These are phyloP conservation scores for Entophlyctis luteolus DNA, from an alignment of 192 early-diverging fungal genomes.

Conservation along the genomic window DNA sequence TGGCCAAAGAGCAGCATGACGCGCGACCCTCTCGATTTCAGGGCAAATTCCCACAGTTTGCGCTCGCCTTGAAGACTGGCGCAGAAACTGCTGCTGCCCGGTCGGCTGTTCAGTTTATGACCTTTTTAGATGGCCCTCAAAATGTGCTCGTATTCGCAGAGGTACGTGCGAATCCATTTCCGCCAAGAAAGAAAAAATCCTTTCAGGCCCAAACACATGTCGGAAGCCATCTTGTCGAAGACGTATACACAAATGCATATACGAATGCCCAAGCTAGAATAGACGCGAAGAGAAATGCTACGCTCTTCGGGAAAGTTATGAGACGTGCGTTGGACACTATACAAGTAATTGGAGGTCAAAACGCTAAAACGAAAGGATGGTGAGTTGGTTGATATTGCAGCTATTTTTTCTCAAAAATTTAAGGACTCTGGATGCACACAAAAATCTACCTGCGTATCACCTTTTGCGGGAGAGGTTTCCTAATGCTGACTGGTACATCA, in stretches of 20 bases:
- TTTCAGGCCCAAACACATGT: constrained; percentile 14
- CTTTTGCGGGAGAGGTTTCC: constrained; percentile 26
- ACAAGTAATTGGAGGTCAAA: constrained; percentile 5
- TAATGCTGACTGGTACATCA: constrained; percentile 41
- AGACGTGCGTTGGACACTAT: not conserved
- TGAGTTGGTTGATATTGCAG: no score
- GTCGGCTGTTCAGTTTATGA: constrained; percentile 45
- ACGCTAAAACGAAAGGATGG: constrained; percentile 14
- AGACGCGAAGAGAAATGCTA: not conserved
- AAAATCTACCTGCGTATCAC: constrained; percentile 39
- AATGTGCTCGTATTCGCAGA: constrained; percentile 54
- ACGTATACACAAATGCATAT: constrained; percentile 45
- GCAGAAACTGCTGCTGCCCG: constrained; percentile 42
- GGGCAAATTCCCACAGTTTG: constrained; percentile 24
- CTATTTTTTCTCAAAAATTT: no score
- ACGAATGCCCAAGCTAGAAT: constrained; percentile 7
- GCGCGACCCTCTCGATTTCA: not conserved
- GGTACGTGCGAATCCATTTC: no score
- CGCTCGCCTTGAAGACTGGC: constrained; percentile 54
- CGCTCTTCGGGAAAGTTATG: not conserved
- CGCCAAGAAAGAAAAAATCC: not conserved
- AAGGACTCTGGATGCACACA: constrained; percentile 46
- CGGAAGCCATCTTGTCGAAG: constrained; percentile 39
- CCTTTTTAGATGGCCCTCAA: constrained; percentile 37
- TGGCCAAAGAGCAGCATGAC: no score